Evolutionary conservation across 352 stramenopile genomes (phyloP), one percentile per base, ranked within the genome.

Genomic region (Ophiocytium majus): DNA sequence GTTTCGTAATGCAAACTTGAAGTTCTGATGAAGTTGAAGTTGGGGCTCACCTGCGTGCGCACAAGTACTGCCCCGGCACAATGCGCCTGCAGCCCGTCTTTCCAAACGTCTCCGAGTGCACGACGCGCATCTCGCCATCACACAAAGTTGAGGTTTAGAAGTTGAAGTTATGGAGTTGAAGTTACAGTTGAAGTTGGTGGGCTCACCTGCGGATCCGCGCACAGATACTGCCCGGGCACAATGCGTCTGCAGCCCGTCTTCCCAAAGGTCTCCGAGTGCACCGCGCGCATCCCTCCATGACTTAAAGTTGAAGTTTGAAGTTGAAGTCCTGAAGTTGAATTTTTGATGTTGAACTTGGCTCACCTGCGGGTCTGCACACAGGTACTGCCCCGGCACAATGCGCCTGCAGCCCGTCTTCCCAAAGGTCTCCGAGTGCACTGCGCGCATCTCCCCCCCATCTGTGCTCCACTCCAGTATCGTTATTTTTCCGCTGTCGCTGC

Each of bases 51-150:
- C 75, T 83, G 81, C 0, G 97, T 9, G 92, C 92, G 0, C 96
- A 96, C 35, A 99, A 79, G 91, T 99, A 99, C 90, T 99, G 95
- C 0, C 97, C 97, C 0, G 97, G 97, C 19, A 97, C 98, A 83
- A 98, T 97, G 35, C 97, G 94, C 79, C 97, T 93, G 86, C 95
- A 98, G 28, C 96, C 97, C 0, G 94, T 97, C 91, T 98, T 98
- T 76, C 96, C 96, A 88, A 97, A 99, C 1, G 95, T 97, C 91
- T 98, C 95, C 79, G 91, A 95, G 90, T 98, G 96, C 57, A 96
- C 91, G 63, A 91, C 80, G 50, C 78, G 86, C 64, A 89, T 89
- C 90, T 83, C 93, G 90, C 78, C 63, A n/a, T n/a, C n/a, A n/a
- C n/a, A n/a, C n/a, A n/a, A n/a, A n/a, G n/a, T n/a, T n/a, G n/a